Conservation (phyloP, 768 basidiomycete genomes). For the Lyophyllum decastes region DNA sequence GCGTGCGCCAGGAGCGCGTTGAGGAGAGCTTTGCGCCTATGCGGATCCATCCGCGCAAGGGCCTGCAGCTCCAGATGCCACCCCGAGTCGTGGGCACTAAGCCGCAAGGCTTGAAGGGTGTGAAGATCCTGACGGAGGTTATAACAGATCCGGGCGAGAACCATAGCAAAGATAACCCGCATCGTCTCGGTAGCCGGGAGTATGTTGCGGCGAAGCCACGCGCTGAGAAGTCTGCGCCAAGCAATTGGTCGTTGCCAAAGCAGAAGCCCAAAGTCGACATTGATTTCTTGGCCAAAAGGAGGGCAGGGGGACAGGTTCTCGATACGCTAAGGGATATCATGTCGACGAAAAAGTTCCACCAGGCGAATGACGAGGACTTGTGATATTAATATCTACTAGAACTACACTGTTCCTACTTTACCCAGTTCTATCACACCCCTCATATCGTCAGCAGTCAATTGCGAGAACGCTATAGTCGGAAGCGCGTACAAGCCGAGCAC, state of each 20-base stretch:
- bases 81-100: slow-evolving; percentile 47
- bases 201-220: slow-evolving; percentile 33
- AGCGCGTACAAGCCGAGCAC: too few species aligned
- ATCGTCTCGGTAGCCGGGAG: slow-evolving; percentile 48
- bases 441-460: not conserved
- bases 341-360: not conserved
- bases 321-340: not conserved
- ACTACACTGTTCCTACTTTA: not conserved
- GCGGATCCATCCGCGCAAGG: slow-evolving; percentile 24
- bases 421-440: not conserved
- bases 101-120: slow-evolving; percentile 39
- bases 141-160: slow-evolving; percentile 22
- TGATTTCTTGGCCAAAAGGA: not conserved
- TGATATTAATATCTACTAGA: not conserved
- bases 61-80: slow-evolving; percentile 25
- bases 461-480: too few species aligned
- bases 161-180: slow-evolving; percentile 42
- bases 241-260: not conserved
- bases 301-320: not conserved
- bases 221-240: not conserved
- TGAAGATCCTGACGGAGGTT: slow-evolving; percentile 32
- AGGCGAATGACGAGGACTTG: not conserved
- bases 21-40: slow-evolving; percentile 30
- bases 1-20: slow-evolving; percentile 21
- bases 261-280: not conserved